These are phyloP conservation scores for Monilinia laxa DNA, from an alignment of 2,329 filamentous ascomycete genomes.

Conservation along the genomic window DNA sequence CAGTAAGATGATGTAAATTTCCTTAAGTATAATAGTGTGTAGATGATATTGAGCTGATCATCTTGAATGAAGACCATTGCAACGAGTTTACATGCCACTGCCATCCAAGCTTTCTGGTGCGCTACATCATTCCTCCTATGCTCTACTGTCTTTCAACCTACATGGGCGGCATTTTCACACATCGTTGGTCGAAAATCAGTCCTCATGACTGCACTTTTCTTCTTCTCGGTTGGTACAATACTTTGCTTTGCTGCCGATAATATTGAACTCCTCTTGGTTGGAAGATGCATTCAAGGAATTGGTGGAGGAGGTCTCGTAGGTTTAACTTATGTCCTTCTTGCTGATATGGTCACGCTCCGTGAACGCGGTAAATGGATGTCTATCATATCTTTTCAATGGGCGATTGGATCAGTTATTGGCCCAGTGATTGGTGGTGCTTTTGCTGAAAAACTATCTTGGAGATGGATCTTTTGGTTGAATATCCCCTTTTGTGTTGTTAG, in stretches of 20 bases:
- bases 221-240: constrained; percentile 36
- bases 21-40: neutral
- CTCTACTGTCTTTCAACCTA: constrained; percentile 60
- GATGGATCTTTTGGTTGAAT: constrained; percentile 36
- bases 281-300: constrained; percentile 48
- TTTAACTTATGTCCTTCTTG: constrained; percentile 47
- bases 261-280: constrained; percentile 36
- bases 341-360: constrained; percentile 47
- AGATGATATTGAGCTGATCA: neutral
- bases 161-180: constrained; percentile 36
- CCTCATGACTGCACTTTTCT: constrained; percentile 29
- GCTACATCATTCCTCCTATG: constrained; percentile 63
- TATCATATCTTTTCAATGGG: constrained; percentile 33
- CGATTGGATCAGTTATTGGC: constrained; percentile 39
- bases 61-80: constrained; percentile 49
- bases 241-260: constrained; percentile 39
- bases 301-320: constrained; percentile 51
- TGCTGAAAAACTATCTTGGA: constrained; percentile 41
- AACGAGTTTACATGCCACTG: constrained; percentile 51
- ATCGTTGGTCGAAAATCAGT: constrained; percentile 33
- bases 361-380: constrained; percentile 44
- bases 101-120: constrained; percentile 65
- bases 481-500: constrained; percentile 33
- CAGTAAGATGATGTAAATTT: constrained; percentile 28
- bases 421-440: constrained; percentile 46